Base-by-base conservation (phyloP, 1,284 basidiomycete genomes). In the Coniferiporia sulphurascens region DNA sequence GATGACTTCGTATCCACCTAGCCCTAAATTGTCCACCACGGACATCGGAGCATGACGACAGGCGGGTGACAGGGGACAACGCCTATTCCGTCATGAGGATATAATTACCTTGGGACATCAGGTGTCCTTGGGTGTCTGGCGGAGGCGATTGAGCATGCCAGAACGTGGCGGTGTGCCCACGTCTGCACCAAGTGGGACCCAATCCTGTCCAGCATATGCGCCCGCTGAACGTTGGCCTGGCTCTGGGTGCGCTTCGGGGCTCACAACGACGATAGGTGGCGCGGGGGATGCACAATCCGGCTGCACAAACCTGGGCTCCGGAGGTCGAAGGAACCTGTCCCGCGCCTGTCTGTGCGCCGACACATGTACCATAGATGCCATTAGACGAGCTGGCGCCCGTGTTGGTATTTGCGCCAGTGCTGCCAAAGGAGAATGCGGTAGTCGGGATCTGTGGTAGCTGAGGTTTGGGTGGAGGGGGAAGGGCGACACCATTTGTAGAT, bases 221-320 rank as follows among this genome's bases (percentile, higher is more conserved):
- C 78, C 38, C 15, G 38, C 38, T 10, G 38, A 55, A 73, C 76
- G 64, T 76, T 63, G 64, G 36, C 68, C 59, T 10, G 79, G 76
- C 64, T 92, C 89, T 36, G 80, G 70, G 10, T 84, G 76, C 64
- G 84, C 82, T 68, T 95, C 91, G 27, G 91, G 81, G 68, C 87
- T 92, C 65, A 95, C 91, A 67, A 96, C 92, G 55, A 97, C 92
- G 67, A 95, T 91, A 55, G 93, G 90, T 56, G 93, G 93, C 15
- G 90, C 78, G 19, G 82, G 74, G 3, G 80, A 73, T 36, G 77
- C 70, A 63, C 76, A 76, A 65, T 80, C 83, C 34, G 69, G 73
- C 66, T 41, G 71, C 4, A 53, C 68, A 63, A 81, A 78, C 44
- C 56, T 52, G 38, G 52, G 60, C 41, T 58, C 59, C 13, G 59